Evolutionary conservation across 768 basidiomycete genomes (phyloP).

Genomic region (Podaxis pistillaris): DNA sequence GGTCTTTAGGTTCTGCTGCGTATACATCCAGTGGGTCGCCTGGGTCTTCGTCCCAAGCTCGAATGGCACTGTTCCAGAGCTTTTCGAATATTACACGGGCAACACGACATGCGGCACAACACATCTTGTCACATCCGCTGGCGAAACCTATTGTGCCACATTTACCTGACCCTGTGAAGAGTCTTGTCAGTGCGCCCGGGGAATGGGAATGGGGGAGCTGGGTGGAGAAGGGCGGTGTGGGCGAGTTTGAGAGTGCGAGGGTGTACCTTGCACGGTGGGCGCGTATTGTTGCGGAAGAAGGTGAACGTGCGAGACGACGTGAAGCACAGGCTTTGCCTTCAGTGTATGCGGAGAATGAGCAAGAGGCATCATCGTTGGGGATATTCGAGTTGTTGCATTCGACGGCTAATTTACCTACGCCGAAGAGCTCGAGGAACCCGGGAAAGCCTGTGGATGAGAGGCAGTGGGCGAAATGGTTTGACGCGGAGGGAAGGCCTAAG

Average conservation of each 20-base stretch:
- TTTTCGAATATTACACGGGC: slow-evolving; percentile 94
- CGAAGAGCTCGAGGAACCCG: slow-evolving; percentile 81
- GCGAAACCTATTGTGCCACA: slow-evolving; percentile 96
- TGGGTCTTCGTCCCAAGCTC: slow-evolving; percentile 65
- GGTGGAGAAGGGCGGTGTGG: slow-evolving; percentile 91
- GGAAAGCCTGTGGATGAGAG: slow-evolving; percentile 70
- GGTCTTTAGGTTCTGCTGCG: slow-evolving; percentile 63
- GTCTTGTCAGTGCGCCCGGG: slow-evolving; percentile 85
- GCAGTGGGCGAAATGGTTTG: slow-evolving; percentile 80
- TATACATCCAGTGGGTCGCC: slow-evolving; percentile 26
- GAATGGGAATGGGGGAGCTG: slow-evolving; percentile 93
- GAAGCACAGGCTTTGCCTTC: slow-evolving; percentile 73
- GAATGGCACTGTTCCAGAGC: slow-evolving; percentile 83
- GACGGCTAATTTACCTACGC: slow-evolving; percentile 76
- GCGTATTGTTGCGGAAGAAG: slow-evolving; percentile 95
- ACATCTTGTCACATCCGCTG: slow-evolving; percentile 91
- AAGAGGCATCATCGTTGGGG: slow-evolving; percentile 74
- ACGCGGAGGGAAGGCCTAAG: slow-evolving; percentile 62
- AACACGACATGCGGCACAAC: slow-evolving; percentile 91
- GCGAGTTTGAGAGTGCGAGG: slow-evolving; percentile 94
- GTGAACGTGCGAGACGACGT: slow-evolving; percentile 80
- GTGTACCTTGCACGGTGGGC: slow-evolving; percentile 98
- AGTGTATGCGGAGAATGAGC: slow-evolving; percentile 40
- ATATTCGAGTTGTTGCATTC: slow-evolving; percentile 86
- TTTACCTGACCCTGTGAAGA: slow-evolving; percentile 90